These are phyloP conservation scores for Epichloe festucae DNA, from an alignment of 2,329 filamentous ascomycete genomes.

Conservation along the genomic window DNA sequence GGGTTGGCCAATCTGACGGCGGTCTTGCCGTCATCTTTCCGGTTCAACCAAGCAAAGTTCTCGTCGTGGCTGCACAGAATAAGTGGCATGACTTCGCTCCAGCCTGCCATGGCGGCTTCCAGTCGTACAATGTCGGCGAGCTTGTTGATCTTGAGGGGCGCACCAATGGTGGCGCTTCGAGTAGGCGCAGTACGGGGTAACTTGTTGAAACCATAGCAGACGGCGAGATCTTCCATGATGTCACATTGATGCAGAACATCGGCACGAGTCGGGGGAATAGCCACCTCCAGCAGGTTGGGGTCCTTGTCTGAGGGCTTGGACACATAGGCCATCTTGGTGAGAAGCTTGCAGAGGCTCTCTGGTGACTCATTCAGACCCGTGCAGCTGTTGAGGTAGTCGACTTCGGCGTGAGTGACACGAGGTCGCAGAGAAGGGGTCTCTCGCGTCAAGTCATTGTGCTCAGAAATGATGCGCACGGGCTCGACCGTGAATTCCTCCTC, in stretches of 20 bases:
- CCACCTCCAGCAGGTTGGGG: conserved; percentile 62
- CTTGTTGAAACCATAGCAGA: conserved; percentile 95
- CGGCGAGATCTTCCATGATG: conserved; percentile 96
- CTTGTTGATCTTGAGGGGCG: conserved; percentile 90
- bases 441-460: conserved; percentile 76
- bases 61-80: conserved; percentile 97
- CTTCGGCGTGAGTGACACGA: conserved; percentile 65
- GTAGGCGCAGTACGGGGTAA: conserved; percentile 78
- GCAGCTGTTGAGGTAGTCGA: conserved; percentile 88
- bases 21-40: conserved; percentile 71
- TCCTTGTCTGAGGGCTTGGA: conserved; percentile 61
- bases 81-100: conserved; percentile 90
- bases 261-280: conserved; percentile 82
- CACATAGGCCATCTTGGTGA: conserved; percentile 81
- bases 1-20: conserved; percentile 82
- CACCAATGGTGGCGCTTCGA: conserved; percentile 74
- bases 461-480: conserved; percentile 81
- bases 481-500: conserved; percentile 84
- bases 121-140: conserved; percentile 79
- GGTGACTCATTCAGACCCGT: conserved; percentile 69
- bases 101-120: conserved; percentile 87
- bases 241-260: conserved; percentile 95
- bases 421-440: conserved; percentile 65
- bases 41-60: conserved; percentile 93
- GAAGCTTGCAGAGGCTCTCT: conserved; percentile 61